phyloP scores from a whole-genome alignment of 768 basidiomycete genomes.

The Auricularia cornea region DNA sequence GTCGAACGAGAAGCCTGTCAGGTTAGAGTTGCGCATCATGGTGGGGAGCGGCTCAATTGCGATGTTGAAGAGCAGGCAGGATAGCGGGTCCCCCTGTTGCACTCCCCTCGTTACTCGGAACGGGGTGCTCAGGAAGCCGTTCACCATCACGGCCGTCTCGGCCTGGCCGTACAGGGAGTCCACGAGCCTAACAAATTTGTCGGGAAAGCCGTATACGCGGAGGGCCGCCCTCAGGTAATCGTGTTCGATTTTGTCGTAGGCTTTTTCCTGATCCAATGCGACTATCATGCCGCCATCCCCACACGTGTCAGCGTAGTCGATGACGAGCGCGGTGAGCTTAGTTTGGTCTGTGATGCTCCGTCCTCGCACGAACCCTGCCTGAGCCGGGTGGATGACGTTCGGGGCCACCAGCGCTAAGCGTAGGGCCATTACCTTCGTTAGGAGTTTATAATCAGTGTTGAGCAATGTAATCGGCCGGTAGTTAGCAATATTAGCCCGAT shows the following conservation, averaged over 20 bases:
- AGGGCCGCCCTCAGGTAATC: conserved; percentile 11
- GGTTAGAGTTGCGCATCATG: conserved; percentile 19
- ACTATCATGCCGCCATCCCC: conserved; percentile 9
- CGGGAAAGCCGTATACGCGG: conserved; percentile 2
- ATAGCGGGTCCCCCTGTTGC: conserved; percentile 31
- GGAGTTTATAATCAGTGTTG: conserved; percentile 25
- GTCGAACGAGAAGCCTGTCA: conserved; percentile 14
- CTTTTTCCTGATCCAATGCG: conserved; percentile 14
- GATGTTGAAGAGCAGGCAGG: conserved; percentile 31
- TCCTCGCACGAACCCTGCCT: conserved; percentile 31
- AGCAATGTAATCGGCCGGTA: conserved; percentile 18
- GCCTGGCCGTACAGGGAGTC: conserved; percentile 24
- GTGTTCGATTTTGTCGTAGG: conserved; percentile 13
- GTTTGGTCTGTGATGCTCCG: conserved; percentile 27
- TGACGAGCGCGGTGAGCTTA: conserved; percentile 13
- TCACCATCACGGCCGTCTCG: conserved; percentile 24
- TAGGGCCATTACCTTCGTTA: conserved; percentile 18
- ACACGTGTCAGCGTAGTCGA: conserved; percentile 8
- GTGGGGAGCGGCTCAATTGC: conserved; percentile 34
- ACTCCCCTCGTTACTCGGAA: conserved; percentile 26
- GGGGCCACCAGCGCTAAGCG: conserved; percentile 10
- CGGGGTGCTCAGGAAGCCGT: conserved; percentile 18
- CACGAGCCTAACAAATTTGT: conserved; percentile 16
- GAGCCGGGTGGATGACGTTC: conserved; percentile 24
- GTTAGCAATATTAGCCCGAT: conserved; percentile 7